Percentiles rank a stretch among this genome's conserved stretches.
Evolutionary conservation across 768 basidiomycete genomes (phyloP).

Genomic region (Russula sp.): DNA sequence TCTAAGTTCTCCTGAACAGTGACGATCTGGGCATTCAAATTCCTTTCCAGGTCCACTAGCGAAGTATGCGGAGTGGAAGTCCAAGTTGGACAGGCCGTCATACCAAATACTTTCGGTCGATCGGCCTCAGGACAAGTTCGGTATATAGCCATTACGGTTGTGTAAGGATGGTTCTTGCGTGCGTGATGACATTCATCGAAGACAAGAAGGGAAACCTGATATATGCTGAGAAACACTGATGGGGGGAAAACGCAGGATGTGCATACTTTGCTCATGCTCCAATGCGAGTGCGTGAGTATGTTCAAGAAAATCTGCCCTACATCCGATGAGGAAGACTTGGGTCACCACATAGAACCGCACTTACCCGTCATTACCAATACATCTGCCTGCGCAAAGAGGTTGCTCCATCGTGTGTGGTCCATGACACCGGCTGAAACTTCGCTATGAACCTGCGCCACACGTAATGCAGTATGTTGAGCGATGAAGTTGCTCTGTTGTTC

Average conservation of each 20-base stretch:
- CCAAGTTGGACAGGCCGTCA: constrained; percentile 90
- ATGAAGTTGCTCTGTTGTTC: constrained; percentile 74
- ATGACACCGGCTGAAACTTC: constrained; percentile 63
- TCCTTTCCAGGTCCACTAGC: constrained; percentile 55
- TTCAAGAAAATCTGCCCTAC: constrained; percentile 79
- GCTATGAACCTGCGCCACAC: constrained; percentile 63
- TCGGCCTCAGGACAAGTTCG: constrained; percentile 35
- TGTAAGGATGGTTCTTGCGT: constrained; percentile 49
- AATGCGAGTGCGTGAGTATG: constrained; percentile 72
- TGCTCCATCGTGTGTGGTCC: constrained; percentile 57
- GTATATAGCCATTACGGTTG: constrained; percentile 52
- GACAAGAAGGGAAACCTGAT: constrained; percentile 47
- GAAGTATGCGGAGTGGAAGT: constrained; percentile 62
- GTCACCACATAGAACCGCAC: constrained; percentile 4
- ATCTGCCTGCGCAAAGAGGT: constrained; percentile 54
- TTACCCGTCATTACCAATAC: constrained; percentile 83
- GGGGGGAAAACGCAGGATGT: neutral
- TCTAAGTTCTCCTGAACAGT: constrained; percentile 63
- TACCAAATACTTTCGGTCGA: constrained; percentile 84
- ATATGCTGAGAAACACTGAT: neutral
- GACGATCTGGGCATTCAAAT: constrained; percentile 66
- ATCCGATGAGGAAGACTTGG: neutral
- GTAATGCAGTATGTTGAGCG: constrained; percentile 52
- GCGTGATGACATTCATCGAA: constrained; percentile 56
- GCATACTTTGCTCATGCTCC: constrained; percentile 56